A percentile compares a stretch with the other conserved stretches of the same genome.
phyloP scores from a whole-genome alignment of 1,139 yeast species.

The Suhomyces panamericanus region DNA sequence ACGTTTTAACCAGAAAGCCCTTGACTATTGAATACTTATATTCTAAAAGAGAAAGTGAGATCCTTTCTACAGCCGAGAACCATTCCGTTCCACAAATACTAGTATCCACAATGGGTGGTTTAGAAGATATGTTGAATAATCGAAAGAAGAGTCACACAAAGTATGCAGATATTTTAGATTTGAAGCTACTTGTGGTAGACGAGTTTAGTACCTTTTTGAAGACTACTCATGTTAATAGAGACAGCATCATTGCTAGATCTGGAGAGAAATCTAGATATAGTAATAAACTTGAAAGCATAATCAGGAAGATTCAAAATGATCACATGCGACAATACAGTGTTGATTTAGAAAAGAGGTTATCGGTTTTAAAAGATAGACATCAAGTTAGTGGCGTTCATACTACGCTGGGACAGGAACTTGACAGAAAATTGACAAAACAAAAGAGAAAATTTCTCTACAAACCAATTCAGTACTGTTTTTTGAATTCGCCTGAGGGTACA shows the following conservation, averaged over 20 bases:
- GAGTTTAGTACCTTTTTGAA: conserved; percentile 22
- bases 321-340: conserved; percentile 15
- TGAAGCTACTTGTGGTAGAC: conserved; percentile 26
- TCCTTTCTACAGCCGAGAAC: conserved; percentile 3
- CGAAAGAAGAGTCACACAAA: conserved; percentile 1
- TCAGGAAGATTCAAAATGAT: conserved; percentile 17
- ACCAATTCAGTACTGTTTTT: conserved; percentile 32
- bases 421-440: conserved; percentile 19
- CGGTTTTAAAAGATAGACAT: conserved; percentile 4
- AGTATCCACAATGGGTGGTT: conserved; percentile 22
- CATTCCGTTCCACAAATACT: conserved; percentile 24
- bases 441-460: conserved; percentile 25
- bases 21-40: conserved; percentile 21
- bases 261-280: conserved; percentile 16
- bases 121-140: conserved; percentile 11
- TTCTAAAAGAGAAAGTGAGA: conserved; percentile 4
- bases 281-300: conserved; percentile 15
- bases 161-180: conserved; percentile 12
- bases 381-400: too few relatives aligned
- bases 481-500: conserved; percentile 19
- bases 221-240: conserved; percentile 16
- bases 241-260: conserved; percentile 7
- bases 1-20: conserved; percentile 23
- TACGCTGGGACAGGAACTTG: conserved; percentile 7
- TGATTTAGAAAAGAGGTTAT: conserved; percentile 9